These are phyloP conservation scores for Anastatica hierochuntica DNA, from an alignment of 345 rosid species.

Conservation along the genomic window DNA sequence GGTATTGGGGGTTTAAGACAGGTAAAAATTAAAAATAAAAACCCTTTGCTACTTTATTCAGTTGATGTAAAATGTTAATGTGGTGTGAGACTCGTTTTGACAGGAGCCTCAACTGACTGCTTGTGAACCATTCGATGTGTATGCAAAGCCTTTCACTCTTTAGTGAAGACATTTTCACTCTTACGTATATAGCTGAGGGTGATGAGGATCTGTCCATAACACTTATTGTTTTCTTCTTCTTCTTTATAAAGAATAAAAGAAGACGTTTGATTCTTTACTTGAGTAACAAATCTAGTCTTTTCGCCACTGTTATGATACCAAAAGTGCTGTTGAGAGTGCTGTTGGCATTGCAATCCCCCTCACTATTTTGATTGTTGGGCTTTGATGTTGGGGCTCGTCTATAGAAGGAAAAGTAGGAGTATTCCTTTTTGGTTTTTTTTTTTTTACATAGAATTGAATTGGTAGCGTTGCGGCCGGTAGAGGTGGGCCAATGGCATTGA, in stretches of 20 bases:
- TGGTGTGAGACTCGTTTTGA: neutral
- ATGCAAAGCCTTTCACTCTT: constrained; percentile 2
- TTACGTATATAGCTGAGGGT: constrained; percentile 20
- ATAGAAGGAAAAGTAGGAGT: no score
- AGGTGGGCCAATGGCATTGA: no score
- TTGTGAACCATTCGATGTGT: constrained; percentile 65
- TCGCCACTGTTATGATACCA: constrained; percentile 44
- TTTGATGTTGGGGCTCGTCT: no score
- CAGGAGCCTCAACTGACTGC: constrained; percentile 86
- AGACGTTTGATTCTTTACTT: constrained; percentile 6
- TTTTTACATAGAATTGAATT: no score
- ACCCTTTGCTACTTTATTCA: neutral
- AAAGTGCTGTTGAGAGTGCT: constrained; percentile 46
- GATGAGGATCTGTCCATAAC: neutral
- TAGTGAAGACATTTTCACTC: constrained; percentile 41
- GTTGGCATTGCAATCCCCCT: constrained; percentile 54
- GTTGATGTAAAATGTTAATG: constrained; percentile 1
- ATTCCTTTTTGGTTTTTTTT: no score
- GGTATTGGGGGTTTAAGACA: constrained; percentile 47
- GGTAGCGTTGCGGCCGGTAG: no score
- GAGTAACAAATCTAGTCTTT: neutral
- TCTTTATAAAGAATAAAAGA: neutral
- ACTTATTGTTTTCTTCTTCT: neutral
- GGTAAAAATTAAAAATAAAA: no score
- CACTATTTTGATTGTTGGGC: no score